Base-by-base conservation (phyloP, 805 yeast genomes). In the Cyberlindnera suaveolens region DNA sequence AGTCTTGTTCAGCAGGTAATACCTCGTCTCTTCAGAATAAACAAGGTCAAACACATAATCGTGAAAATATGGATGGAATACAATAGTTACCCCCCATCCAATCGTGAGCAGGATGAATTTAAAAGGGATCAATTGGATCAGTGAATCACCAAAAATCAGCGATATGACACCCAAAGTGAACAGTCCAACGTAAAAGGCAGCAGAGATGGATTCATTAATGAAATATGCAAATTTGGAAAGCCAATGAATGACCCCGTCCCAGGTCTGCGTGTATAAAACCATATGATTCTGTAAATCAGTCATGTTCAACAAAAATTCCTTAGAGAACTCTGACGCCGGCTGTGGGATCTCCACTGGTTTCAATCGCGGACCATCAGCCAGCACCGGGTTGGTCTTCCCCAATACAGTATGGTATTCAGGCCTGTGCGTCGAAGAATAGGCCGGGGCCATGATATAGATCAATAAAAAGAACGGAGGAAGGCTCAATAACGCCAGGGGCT, bases 211-310 rank as follows among this genome's bases (percentile, higher is more conserved):
- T 53, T 82, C 86, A 57, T 83, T 79, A 44, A 71, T 69, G 60
- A 81, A 87, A 55, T 73, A 81, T 1, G 83, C 76, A 58, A 80
- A 79, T 44, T 75, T 78, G 17, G 67, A 63, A 29, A 84, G 66
- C 35, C 75, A 43, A 51, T 68, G 62, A 17, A 71, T 66, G 5
- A 77, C 40, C 18, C 70, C 69, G 62, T 88, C 91, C 71, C 80
- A 87, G 0, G 69, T 63, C 11, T 66, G 60, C 9, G 83, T 80
- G 58, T 82, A 86, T 13, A 80, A 55, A 27, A 80, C 57, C 86
- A 85, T 81, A 55, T 80, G 82, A 58, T 88, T 88, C 57, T 88
- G 96, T 45, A 87, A 67, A 65, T 88, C 96, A 1, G 95, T 85
- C 53, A 85, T 67, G 58, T 88, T 88, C 44, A 87, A 58, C 17